Percentiles rank a stretch among this genome's conserved stretches.
phyloP scores from a whole-genome alignment of 2,329 filamentous ascomycete genomes.

The Parastagonospora nodorum region DNA sequence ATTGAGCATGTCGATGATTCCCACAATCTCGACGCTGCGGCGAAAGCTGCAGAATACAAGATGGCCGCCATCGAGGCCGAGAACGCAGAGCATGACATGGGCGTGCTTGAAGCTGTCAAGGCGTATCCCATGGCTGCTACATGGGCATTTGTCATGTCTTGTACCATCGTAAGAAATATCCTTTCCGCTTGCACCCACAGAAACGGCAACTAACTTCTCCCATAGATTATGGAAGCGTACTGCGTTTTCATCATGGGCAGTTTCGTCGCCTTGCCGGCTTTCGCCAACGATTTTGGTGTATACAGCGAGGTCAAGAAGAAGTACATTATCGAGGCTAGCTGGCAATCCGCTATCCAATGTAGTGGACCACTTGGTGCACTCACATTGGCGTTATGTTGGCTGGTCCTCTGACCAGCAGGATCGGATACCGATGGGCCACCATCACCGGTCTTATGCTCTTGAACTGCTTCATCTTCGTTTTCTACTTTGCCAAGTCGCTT shows the following conservation, averaged over 20 bases:
- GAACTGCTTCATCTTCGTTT: conserved; percentile 65
- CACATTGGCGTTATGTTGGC: conserved; percentile 63
- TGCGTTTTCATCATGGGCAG: conserved; percentile 65
- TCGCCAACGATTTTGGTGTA: conserved; percentile 56
- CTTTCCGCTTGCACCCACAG: conserved; percentile 10
- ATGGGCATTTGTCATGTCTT: conserved; percentile 63
- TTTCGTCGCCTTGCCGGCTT: conserved; percentile 60
- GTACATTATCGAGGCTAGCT: conserved; percentile 56
- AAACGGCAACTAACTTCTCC: conserved; percentile 14
- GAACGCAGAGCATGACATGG: conserved; percentile 58
- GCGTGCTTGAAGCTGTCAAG: conserved; percentile 55
- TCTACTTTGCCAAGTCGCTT: conserved; percentile 60
- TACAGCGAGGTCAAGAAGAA: conserved; percentile 21
- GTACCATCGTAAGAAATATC: conserved; percentile 54
- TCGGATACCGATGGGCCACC: conserved; percentile 66
- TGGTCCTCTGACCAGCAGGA: conserved; percentile 63
- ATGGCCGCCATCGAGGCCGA: conserved; percentile 63
- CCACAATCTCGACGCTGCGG: conserved; percentile 45
- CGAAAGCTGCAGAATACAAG: conserved; percentile 52
- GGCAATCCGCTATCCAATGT: conserved; percentile 64
- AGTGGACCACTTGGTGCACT: conserved; percentile 64
- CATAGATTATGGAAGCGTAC: conserved; percentile 69
- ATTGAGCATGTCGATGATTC: conserved; percentile 24
- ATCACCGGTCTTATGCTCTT: conserved; percentile 61
- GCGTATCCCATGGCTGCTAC: conserved; percentile 59